Conservation (phyloP, 495 filamentous ascomycete species). For the Daldinia loculata region DNA sequence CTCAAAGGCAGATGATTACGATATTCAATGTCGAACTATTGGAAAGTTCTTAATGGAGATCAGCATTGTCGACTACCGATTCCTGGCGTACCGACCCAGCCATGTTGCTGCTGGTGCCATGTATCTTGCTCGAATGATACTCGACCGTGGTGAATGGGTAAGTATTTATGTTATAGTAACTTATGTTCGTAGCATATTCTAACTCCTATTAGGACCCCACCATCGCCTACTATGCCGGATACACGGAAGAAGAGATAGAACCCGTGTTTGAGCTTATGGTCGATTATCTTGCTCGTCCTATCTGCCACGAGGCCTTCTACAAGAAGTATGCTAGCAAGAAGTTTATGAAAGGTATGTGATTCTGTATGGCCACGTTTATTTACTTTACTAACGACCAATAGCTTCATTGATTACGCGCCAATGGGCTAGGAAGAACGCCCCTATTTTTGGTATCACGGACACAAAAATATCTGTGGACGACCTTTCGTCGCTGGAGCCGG, state of each 20-base stretch:
- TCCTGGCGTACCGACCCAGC: slow-evolving; percentile 86
- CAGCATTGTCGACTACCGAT: slow-evolving; percentile 89
- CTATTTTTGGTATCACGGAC: slow-evolving; percentile 54
- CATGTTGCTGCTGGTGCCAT: slow-evolving; percentile 91
- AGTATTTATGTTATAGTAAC: slow-evolving; percentile 44
- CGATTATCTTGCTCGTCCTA: slow-evolving; percentile 88
- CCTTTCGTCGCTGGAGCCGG: slow-evolving; percentile 39
- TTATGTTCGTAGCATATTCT: slow-evolving; percentile 25
- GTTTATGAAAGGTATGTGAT: slow-evolving; percentile 85
- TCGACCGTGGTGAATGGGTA: slow-evolving; percentile 92
- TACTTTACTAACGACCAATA: slow-evolving; percentile 49
- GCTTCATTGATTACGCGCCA: slow-evolving; percentile 90
- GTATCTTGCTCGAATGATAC: slow-evolving; percentile 90
- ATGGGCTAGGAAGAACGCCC: slow-evolving; percentile 85
- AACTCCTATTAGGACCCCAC: slow-evolving; percentile 73
- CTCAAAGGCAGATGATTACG: slow-evolving; percentile 98
- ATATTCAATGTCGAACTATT: slow-evolving; percentile 94
- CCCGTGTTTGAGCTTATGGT: slow-evolving; percentile 95
- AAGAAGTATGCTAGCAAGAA: slow-evolving; percentile 99
- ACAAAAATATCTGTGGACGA: slow-evolving; percentile 53
- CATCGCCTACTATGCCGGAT: slow-evolving; percentile 91
- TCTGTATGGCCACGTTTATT: not conserved
- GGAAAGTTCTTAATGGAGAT: slow-evolving; percentile 99
- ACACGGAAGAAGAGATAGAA: slow-evolving; percentile 88
- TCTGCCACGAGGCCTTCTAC: slow-evolving; percentile 96